A percentile compares a stretch with the other conserved stretches of the same genome.
Evolutionary conservation across 257 asterid genomes (phyloP).

Genomic region (Scutellaria baicalensis): DNA sequence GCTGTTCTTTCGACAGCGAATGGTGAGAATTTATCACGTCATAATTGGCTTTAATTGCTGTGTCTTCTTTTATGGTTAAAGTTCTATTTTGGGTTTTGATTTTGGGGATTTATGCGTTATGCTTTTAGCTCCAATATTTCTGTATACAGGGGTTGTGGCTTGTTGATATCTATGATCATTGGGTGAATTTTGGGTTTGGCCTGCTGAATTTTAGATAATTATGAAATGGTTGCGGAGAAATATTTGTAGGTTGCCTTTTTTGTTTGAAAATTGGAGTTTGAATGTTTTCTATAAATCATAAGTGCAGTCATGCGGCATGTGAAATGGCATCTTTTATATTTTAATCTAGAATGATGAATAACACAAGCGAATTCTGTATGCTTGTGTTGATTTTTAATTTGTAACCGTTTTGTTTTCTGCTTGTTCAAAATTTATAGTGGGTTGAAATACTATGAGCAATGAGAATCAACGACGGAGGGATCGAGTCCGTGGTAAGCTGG

Average conservation of each 20-base stretch:
- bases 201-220: not conserved
- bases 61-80: not conserved
- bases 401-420: conserved; percentile 6
- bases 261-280: not conserved
- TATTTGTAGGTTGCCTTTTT: not conserved
- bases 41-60: not conserved
- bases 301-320: not conserved
- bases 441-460: conserved; percentile 36
- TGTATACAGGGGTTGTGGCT: conserved; percentile 4
- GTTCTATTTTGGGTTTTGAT: not conserved
- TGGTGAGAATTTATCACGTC: conserved; percentile 29
- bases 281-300: not conserved
- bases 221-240: conserved; percentile 1
- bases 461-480: conserved; percentile 29
- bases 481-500: conserved; percentile 23
- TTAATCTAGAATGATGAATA: not conserved
- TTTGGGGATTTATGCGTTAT: not conserved
- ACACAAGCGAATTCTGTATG: not conserved
- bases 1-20: conserved; percentile 28
- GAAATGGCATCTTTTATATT: not conserved
- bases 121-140: not conserved
- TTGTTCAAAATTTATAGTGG: conserved; percentile 23
- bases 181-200: conserved; percentile 4
- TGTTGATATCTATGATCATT: conserved; percentile 10
- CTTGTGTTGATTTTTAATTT: conserved; percentile 10